phyloP scores from a whole-genome alignment of 2,329 filamentous ascomycete species.

The Colletotrichum sp. region DNA sequence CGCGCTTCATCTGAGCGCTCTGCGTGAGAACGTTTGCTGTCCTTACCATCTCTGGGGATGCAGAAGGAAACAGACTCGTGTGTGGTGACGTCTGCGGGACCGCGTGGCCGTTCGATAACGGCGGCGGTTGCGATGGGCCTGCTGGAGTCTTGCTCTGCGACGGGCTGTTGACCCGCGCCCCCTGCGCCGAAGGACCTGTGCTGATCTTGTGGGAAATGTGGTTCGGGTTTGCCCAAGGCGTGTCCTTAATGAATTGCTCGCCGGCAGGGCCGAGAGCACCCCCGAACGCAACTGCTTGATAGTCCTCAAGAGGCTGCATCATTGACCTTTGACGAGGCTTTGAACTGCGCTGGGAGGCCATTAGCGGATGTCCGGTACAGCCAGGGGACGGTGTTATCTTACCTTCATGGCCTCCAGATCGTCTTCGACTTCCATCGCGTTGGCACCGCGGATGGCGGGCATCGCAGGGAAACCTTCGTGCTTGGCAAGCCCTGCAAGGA shows the following conservation, averaged over 20 bases:
- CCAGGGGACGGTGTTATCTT: background rate
- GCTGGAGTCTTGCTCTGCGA: slow-evolving; percentile 13
- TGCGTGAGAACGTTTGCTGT: slow-evolving; percentile 21
- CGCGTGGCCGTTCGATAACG: slow-evolving; percentile 12
- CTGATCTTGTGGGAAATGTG: slow-evolving; percentile 69
- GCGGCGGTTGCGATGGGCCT: slow-evolving; percentile 4
- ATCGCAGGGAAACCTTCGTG: slow-evolving; percentile 96
- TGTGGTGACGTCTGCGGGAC: background rate
- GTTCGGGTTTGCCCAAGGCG: slow-evolving; percentile 91
- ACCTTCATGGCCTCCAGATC: slow-evolving; percentile 92
- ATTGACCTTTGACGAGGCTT: slow-evolving; percentile 39
- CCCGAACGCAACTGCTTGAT: slow-evolving; percentile 51
- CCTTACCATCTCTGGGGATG: slow-evolving; percentile 19
- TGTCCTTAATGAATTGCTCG: slow-evolving; percentile 88
- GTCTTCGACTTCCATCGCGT: slow-evolving; percentile 77
- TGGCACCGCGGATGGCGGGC: slow-evolving; percentile 79
- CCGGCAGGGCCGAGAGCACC: slow-evolving; percentile 69
- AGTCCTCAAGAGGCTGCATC: slow-evolving; percentile 50
- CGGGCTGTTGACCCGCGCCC: slow-evolving; percentile 7
- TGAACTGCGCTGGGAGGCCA: slow-evolving; percentile 4
- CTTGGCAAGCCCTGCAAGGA: slow-evolving; percentile 89
- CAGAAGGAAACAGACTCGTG: slow-evolving; percentile 9
- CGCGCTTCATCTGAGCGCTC: slow-evolving; percentile 21
- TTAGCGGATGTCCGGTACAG: background rate
- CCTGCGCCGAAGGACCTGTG: slow-evolving; percentile 33